A percentile compares a stretch with the other conserved stretches of the same genome.
Conservation (phyloP, 2,329 filamentous ascomycete genomes). For the Aspergillus carbonarius region DNA sequence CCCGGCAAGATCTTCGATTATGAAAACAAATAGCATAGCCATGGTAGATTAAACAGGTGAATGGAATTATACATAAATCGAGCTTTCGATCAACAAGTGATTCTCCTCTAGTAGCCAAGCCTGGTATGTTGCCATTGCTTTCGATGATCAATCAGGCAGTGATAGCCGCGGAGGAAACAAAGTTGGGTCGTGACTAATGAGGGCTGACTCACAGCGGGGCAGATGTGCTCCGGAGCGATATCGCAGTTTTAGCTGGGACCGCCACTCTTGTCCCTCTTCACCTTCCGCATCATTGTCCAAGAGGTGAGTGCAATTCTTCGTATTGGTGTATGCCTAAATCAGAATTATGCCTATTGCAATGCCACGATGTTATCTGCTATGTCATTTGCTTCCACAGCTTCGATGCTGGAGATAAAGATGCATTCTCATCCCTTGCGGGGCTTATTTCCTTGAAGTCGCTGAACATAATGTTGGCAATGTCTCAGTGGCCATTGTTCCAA, state of each 20-base stretch:
- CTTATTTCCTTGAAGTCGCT: background rate
- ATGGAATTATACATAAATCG: background rate
- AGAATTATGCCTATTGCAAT: background rate
- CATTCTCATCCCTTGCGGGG: background rate
- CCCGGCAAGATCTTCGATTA: slow-evolving; percentile 87
- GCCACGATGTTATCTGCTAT: background rate
- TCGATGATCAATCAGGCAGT: slow-evolving; percentile 7
- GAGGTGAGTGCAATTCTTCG: slow-evolving; percentile 22
- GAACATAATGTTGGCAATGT: background rate
- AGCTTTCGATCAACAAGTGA: background rate
- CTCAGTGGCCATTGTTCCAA: background rate
- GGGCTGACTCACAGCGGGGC: slow-evolving; percentile 28
- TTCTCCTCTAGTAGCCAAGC: background rate
- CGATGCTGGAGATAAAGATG: background rate
- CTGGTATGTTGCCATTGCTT: slow-evolving; percentile 3
- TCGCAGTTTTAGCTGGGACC: slow-evolving; percentile 25
- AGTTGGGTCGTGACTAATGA: background rate
- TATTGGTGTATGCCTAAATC: background rate
- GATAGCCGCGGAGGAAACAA: background rate
- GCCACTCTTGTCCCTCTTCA: slow-evolving; percentile 23
- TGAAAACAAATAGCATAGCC: slow-evolving; percentile 14
- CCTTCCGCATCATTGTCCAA: slow-evolving; percentile 12
- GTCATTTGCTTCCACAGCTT: background rate
- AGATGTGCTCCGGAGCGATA: slow-evolving; percentile 28
- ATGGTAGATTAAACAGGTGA: background rate